Conservation (phyloP, 2,329 filamentous ascomycete species). For the Alternaria sp. region DNA sequence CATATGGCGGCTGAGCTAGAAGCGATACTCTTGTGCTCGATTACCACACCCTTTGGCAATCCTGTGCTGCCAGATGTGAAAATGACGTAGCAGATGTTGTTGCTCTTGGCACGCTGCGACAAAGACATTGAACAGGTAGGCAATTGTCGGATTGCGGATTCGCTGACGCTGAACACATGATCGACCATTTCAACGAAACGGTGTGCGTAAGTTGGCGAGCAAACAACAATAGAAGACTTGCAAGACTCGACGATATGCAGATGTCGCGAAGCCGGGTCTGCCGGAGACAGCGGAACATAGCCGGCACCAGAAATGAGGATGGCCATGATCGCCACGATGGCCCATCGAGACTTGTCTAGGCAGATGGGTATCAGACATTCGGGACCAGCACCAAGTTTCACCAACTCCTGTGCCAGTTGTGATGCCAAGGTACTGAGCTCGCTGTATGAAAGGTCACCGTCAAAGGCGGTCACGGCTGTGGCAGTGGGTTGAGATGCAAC, state of each 20-base stretch:
- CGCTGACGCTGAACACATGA: constrained; percentile 31
- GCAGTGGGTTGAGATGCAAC: constrained; percentile 27
- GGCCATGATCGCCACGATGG: constrained; percentile 49
- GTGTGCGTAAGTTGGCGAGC: constrained; percentile 34
- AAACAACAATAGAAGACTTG: constrained; percentile 39
- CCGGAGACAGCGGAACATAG: constrained; percentile 43
- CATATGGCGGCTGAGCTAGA: constrained; percentile 42
- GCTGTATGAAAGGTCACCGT: constrained; percentile 42
- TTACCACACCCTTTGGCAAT: constrained; percentile 42
- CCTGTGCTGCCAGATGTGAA: constrained; percentile 49
- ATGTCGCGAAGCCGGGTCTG: constrained; percentile 38
- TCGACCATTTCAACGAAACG: constrained; percentile 29
- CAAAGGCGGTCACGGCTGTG: constrained; percentile 39
- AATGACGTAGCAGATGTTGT: constrained; percentile 40
- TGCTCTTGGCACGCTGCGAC: constrained; percentile 25
- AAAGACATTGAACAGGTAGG: constrained; percentile 16
- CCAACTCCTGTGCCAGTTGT: constrained; percentile 40
- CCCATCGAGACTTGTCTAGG: constrained; percentile 50
- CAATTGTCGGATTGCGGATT: constrained; percentile 26
- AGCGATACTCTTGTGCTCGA: constrained; percentile 41
- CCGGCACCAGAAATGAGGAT: constrained; percentile 48
- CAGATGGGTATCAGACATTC: constrained; percentile 48
- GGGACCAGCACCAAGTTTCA: constrained; percentile 43
- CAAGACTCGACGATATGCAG: constrained; percentile 41
- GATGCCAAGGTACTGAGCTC: constrained; percentile 35